Evolutionary conservation across 2,329 filamentous ascomycete species (phyloP), one percentile per base, ranked within the genome.

Genomic region (Colletotrichum tanaceti): DNA sequence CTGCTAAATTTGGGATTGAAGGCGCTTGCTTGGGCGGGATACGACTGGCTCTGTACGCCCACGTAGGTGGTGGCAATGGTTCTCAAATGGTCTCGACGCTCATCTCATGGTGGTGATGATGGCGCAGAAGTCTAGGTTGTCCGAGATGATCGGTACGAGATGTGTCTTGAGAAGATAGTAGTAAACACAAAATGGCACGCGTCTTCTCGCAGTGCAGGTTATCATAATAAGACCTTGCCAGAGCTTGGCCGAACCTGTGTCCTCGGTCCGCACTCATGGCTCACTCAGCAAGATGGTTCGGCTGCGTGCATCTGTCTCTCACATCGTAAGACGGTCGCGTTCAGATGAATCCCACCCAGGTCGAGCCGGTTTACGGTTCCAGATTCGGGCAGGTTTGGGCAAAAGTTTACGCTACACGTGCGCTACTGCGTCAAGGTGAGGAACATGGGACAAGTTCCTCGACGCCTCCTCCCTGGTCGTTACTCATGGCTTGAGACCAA

Each of bases 401-500:
- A 39, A 64, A 67, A 68, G 59, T 64, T 64, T n/a, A 20, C 28
- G 38, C 46, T n/a, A n/a, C n/a, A n/a, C n/a, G n/a, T n/a, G n/a
- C n/a, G n/a, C n/a, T 58, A 68, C 55, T 44, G 61, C 24, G 50
- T 58, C 32, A 35, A 58, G n/a, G 28, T 28, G 24, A 54, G n/a
- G 14, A 35, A 35, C 24, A 47, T 52, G 16, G 44, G 58, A 24
- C 50, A 60, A 39, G 64, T 32, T 52, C 28, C 38, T 58, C 44
- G 43, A 52, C 58, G 52, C 50, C 50, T 63, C 39, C 62, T 69
- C 62, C 57, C 62, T 69, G 57, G 66, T 66, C 63, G 50, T 65
- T 69, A 57, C 62, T 58, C 38, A 41, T 69, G 66, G 66, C 66
- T 69, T 69, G 50, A 28, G 28, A 52, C 63, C 66, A 69, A 44